Conservation (phyloP, 1,284 basidiomycete genomes). For the Afroboletus lepidellus region DNA sequence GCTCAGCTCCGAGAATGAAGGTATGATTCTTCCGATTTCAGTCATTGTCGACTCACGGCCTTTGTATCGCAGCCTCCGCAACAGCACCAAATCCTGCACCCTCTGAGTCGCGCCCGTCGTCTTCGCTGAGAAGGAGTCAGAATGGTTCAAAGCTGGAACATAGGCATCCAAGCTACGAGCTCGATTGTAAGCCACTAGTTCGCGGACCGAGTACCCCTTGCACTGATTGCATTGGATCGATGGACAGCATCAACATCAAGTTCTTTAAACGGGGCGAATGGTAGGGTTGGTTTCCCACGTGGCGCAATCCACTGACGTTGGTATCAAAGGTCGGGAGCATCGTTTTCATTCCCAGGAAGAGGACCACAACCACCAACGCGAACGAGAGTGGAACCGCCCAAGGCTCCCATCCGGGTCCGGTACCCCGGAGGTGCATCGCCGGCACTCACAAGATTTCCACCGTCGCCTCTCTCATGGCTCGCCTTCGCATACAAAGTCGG, state of each 20-base stretch:
- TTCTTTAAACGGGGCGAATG: conserved; percentile 11
- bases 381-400: conserved; percentile 39
- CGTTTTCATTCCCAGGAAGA: conserved; percentile 19
- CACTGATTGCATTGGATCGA: conserved; percentile 7
- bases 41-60: neutral
- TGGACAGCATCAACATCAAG: conserved; percentile 18
- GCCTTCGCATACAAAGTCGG: conserved; percentile 26
- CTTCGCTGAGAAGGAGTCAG: conserved; percentile 11
- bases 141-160: conserved; percentile 5
- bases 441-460: conserved; percentile 24
- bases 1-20: conserved; percentile 43
- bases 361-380: conserved; percentile 31
- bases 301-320: conserved; percentile 9
- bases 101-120: conserved; percentile 12
- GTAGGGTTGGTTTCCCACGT: conserved; percentile 9
- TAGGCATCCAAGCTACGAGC: conserved; percentile 15
- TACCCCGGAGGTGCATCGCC: conserved; percentile 34
- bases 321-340: conserved; percentile 14
- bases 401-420: conserved; percentile 21
- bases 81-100: conserved; percentile 8
- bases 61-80: conserved; percentile 15
- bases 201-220: neutral
- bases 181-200: conserved; percentile 17
- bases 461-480: conserved; percentile 32
- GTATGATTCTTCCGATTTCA: conserved; percentile 12